A percentile compares a stretch with the other conserved stretches of the same genome.
Evolutionary conservation across 2,329 filamentous ascomycete species (phyloP).

Genomic region (Aspergillus fijiensis): DNA sequence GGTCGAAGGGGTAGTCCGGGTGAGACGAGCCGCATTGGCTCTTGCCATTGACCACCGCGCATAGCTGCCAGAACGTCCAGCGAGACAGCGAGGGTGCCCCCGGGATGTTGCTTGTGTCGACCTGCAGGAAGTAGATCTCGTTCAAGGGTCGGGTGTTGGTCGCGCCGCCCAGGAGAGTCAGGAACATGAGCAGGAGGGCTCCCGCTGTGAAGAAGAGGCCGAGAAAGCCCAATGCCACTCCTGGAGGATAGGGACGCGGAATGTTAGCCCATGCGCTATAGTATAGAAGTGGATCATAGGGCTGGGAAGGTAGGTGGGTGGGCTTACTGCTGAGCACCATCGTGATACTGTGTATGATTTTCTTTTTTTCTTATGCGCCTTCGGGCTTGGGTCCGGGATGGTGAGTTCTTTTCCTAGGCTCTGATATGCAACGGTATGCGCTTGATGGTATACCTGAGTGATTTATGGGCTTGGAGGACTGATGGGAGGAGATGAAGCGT

Average conservation of each 20-base stretch:
- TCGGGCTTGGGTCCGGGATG: neutral
- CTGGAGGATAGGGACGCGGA: slow-evolving; percentile 34
- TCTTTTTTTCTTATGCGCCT: neutral
- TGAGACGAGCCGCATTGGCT: slow-evolving; percentile 64
- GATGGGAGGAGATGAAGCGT: neutral
- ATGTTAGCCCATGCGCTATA: slow-evolving; percentile 12
- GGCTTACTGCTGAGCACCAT: slow-evolving; percentile 37
- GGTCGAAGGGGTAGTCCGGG: slow-evolving; percentile 66
- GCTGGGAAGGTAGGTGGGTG: neutral
- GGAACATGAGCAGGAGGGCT: slow-evolving; percentile 63
- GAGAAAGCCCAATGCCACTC: slow-evolving; percentile 54
- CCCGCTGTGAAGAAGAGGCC: slow-evolving; percentile 64
- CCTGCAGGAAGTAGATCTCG: slow-evolving; percentile 81
- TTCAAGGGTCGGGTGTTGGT: slow-evolving; percentile 60
- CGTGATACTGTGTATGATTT: neutral
- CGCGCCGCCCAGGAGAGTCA: slow-evolving; percentile 64
- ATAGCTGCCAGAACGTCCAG: slow-evolving; percentile 91
- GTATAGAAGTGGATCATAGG: neutral
- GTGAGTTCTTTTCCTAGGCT: too few relatives aligned
- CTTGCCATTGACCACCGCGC: slow-evolving; percentile 59
- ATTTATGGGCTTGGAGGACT: neutral
- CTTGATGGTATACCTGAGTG: neutral
- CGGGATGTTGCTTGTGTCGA: slow-evolving; percentile 70
- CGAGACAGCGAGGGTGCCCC: slow-evolving; percentile 67
- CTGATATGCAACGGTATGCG: neutral